Conservation (phyloP, 768 basidiomycete species). For the Hemileccinum impolitum region DNA sequence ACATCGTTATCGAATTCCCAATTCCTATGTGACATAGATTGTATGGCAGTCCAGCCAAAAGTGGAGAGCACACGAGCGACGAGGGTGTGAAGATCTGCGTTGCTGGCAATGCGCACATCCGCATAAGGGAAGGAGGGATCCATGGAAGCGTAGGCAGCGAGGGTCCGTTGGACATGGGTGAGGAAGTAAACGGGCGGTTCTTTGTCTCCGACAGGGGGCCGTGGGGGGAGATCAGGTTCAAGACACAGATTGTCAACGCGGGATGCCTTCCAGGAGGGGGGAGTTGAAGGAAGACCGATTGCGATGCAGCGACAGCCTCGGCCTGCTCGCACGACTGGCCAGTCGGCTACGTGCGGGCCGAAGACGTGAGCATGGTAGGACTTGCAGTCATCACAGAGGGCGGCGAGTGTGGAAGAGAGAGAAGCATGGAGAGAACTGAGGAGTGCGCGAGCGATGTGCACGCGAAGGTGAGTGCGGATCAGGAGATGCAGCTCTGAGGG, state of each 20-base stretch:
- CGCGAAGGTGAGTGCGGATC: constrained; percentile 48
- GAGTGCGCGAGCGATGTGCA: constrained; percentile 39
- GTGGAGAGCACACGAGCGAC: constrained; percentile 39
- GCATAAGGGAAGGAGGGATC: constrained; percentile 30
- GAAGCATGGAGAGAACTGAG: constrained; percentile 41
- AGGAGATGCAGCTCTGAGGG: constrained; percentile 53
- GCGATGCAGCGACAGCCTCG: constrained; percentile 46
- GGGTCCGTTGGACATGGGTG: constrained; percentile 41
- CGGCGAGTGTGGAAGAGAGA: constrained; percentile 28
- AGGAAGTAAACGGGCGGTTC: constrained; percentile 33
- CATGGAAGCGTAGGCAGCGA: constrained; percentile 45
- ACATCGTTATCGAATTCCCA: constrained; percentile 32
- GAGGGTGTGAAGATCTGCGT: constrained; percentile 41
- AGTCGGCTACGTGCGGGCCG: constrained; percentile 49
- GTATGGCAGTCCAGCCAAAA: constrained; percentile 37
- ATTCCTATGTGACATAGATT: constrained; percentile 12
- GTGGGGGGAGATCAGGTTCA: constrained; percentile 23
- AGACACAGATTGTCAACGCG: constrained; percentile 9
- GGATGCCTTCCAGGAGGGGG: constrained; percentile 8
- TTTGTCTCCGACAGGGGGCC: constrained; percentile 30
- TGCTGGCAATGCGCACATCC: constrained; percentile 16
- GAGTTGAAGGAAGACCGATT: constrained; percentile 15
- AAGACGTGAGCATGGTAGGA: constrained; percentile 53
- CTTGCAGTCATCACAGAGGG: constrained; percentile 48
- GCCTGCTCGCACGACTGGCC: constrained; percentile 46